Evolutionary conservation across 2,329 filamentous ascomycete genomes (phyloP), one percentile per base, ranked within the genome.

Genomic region (Lachnellula subtilissima): DNA sequence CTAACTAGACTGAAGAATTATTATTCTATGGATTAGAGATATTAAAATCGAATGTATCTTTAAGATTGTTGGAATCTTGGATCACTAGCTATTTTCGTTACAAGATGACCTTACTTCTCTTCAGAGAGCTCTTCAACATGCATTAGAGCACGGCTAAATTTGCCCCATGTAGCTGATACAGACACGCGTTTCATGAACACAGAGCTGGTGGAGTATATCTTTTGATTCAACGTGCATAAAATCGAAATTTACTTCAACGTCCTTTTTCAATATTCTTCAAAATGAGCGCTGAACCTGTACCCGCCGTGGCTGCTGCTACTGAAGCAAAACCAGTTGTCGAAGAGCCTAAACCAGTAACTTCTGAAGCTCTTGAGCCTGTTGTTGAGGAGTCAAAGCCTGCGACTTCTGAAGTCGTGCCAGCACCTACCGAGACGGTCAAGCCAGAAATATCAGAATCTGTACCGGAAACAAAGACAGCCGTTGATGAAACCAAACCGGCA

Each of bases 211-310:
- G 19, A 19, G 5, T 7, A 6, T 25, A 25, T 6, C 25, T 25
- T 25, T 45, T 46, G 22, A 46, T 40, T 37, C 52, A 25, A 53
- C 40, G 42, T 23, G 22, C 19, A 48, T 17, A 9, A 40, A 7
- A 6, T 15, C 45, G 4, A 25, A 48, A 14, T 25, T 48, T 48
- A 35, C 25, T 32, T 35, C 45, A 45, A 48, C 47, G 43, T 19
- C 19, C 48, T 12, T 23, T 14, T 22, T 45, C 19, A 11, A 19
- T 25, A 45, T 19, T 14, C 19, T 19, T 19, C 56, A 56, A 42
- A 37, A 59, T 64, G 59, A 63, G 58, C 50, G 25, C 58, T 17
- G 60, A 65, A 63, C 48, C 60, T 57, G 58, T 51, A 58, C 36
- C 60, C 49, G n/a, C 55, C n/a, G 49, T 57, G 48, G 55, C 58